These are phyloP conservation scores for Wickerhamomyces hampshirensis DNA, from an alignment of 805 yeast genomes.

Conservation along the genomic window DNA sequence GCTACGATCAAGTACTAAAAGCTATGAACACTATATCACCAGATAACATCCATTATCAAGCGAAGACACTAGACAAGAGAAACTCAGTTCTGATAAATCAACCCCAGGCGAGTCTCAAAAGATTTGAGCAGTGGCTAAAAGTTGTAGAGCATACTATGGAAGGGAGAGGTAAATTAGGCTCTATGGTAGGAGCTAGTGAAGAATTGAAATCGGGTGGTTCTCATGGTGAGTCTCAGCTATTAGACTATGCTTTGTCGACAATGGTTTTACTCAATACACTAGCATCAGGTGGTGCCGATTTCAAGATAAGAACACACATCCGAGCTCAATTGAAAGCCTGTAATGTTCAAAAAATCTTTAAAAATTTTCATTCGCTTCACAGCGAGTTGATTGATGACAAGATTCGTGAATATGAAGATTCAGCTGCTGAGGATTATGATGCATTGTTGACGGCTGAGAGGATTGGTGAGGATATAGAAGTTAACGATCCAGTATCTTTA, in stretches of 20 bases:
- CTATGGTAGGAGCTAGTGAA: conserved; percentile 87
- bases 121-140: conserved; percentile 69
- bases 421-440: conserved; percentile 50
- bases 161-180: conserved; percentile 87
- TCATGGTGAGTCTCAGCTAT: conserved; percentile 55
- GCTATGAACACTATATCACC: conserved; percentile 25
- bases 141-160: conserved; percentile 63
- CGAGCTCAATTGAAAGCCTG: conserved; percentile 56
- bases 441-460: conserved; percentile 35
- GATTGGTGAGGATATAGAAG: conserved; percentile 37
- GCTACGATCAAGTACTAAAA: conserved; percentile 53
- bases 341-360: conserved; percentile 50
- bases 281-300: conserved; percentile 33
- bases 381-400: conserved; percentile 61
- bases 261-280: conserved; percentile 67
- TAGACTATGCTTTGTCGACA: conserved; percentile 69
- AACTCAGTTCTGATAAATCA: conserved; percentile 22
- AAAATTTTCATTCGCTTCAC: conserved; percentile 45
- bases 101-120: conserved; percentile 29
- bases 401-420: conserved; percentile 54
- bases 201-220: conserved; percentile 54
- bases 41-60: conserved; percentile 27
- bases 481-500: conserved; percentile 59
- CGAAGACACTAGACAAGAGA: conserved; percentile 31
- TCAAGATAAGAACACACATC: conserved; percentile 46